A percentile compares a stretch with the other conserved stretches of the same genome.
These are phyloP conservation scores for Gregarina niphandrodes DNA, from an alignment of 169 alveolate genomes.

Conservation along the genomic window DNA sequence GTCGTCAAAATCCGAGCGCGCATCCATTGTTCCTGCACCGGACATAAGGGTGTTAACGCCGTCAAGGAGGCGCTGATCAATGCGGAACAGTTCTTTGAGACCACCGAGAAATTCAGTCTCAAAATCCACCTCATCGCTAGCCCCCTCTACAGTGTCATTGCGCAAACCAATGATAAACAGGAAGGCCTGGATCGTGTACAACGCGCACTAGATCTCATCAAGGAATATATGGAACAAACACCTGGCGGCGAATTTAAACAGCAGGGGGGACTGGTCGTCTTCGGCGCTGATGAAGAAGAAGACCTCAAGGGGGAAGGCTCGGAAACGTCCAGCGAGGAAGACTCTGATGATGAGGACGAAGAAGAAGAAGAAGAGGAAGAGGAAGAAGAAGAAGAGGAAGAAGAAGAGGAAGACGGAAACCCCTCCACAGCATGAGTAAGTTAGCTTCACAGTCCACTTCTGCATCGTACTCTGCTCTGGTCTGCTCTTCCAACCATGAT, in stretches of 20 bases:
- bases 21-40: constrained; percentile 74
- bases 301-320: neutral
- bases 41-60: constrained; percentile 88
- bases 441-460: neutral
- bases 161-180: neutral
- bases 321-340: neutral
- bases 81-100: neutral
- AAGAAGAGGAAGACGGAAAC: neutral
- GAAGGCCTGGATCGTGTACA: neutral
- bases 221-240: neutral
- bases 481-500: no score
- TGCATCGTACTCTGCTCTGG: no score
- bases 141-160: neutral
- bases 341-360: neutral
- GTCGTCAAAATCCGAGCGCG: constrained; percentile 60
- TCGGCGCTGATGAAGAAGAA: neutral
- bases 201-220: neutral
- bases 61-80: constrained; percentile 58
- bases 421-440: neutral
- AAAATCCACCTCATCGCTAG: neutral
- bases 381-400: neutral
- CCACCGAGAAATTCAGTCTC: no score
- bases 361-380: neutral
- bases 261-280: neutral
- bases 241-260: neutral